Conservation (phyloP, 768 basidiomycete genomes). For the Sistotremastrum suecicum region DNA sequence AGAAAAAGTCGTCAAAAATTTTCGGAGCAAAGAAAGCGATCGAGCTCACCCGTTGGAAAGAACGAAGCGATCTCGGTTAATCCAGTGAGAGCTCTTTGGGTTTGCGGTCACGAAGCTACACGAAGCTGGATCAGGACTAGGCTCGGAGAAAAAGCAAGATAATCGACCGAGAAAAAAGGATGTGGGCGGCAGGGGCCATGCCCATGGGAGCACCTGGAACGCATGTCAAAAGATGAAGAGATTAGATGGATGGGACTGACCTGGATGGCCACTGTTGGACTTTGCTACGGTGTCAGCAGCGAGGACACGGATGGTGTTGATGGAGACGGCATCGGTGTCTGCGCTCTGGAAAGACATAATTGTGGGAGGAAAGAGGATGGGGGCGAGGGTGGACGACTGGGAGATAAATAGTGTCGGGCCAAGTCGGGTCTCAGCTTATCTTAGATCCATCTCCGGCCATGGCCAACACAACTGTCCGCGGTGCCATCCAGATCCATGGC, state of each 20-base stretch:
- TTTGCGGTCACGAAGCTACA: conserved; percentile 76
- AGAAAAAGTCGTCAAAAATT: conserved; percentile 7
- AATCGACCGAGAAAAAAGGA: conserved; percentile 60
- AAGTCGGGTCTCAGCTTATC: conserved; percentile 5
- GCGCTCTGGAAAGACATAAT: conserved; percentile 10
- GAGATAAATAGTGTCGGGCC: too few species aligned
- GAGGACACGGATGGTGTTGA: conserved; percentile 64
- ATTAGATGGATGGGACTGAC: conserved; percentile 21
- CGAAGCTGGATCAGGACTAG: conserved; percentile 7
- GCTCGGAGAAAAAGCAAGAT: neutral
- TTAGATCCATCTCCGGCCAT: conserved; percentile 27
- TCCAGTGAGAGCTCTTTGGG: conserved; percentile 83
- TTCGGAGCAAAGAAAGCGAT: neutral
- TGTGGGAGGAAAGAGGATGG: neutral
- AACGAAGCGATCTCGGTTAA: conserved; percentile 94
- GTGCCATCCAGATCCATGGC: conserved; percentile 85
- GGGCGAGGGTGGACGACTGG: too few species aligned
- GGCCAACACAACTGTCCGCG: conserved; percentile 87
- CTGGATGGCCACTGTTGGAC: conserved; percentile 91
- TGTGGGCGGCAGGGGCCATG: conserved; percentile 72
- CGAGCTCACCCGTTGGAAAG: conserved; percentile 81
- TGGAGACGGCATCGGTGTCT: conserved; percentile 37
- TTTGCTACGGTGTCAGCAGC: conserved; percentile 67
- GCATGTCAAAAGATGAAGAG: conserved; percentile 1
- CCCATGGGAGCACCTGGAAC: conserved; percentile 80